Evolutionary conservation across 768 basidiomycete species (phyloP).

Genomic region (Austroboletus festivus): DNA sequence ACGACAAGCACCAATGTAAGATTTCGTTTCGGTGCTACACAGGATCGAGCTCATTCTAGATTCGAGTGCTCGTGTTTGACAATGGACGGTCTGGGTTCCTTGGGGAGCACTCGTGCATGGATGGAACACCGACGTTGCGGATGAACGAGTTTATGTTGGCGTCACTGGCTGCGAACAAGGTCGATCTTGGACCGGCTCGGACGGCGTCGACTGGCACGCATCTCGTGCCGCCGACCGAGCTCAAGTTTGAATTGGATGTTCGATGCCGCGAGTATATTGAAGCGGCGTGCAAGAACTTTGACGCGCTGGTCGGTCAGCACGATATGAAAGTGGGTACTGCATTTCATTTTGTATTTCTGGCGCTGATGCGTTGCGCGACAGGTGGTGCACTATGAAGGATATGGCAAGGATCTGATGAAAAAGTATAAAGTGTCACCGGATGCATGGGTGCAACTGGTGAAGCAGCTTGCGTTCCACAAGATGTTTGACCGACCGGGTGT

Average conservation of each 20-base stretch:
- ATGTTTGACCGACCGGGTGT: constrained; percentile 71
- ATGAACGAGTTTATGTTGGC: constrained; percentile 93
- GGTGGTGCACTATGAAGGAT: constrained; percentile 83
- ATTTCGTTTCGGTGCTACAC: background rate
- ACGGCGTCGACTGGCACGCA: constrained; percentile 30
- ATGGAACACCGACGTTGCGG: constrained; percentile 92
- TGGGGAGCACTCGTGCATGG: constrained; percentile 85
- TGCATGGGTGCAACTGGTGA: constrained; percentile 92
- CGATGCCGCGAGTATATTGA: constrained; percentile 51
- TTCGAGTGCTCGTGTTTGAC: constrained; percentile 85
- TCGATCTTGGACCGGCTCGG: constrained; percentile 64
- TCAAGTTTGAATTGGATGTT: constrained; percentile 66
- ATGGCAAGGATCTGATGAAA: constrained; percentile 88
- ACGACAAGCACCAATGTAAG: constrained; percentile 93
- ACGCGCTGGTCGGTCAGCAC: constrained; percentile 71
- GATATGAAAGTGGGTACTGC: constrained; percentile 62
- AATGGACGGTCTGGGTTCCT: constrained; percentile 94
- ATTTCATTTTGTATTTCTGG: background rate
- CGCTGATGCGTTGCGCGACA: constrained; percentile 25
- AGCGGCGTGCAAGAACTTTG: constrained; percentile 64
- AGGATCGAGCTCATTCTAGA: constrained; percentile 1
- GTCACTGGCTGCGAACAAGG: constrained; percentile 65
- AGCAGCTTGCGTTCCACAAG: constrained; percentile 94
- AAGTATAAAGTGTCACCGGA: constrained; percentile 82
- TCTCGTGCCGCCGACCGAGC: constrained; percentile 61